Percentiles rank a stretch among this genome's conserved stretches.
Conservation (phyloP, 176 grass and related monocot species). For the Aegilops longissima region DNA sequence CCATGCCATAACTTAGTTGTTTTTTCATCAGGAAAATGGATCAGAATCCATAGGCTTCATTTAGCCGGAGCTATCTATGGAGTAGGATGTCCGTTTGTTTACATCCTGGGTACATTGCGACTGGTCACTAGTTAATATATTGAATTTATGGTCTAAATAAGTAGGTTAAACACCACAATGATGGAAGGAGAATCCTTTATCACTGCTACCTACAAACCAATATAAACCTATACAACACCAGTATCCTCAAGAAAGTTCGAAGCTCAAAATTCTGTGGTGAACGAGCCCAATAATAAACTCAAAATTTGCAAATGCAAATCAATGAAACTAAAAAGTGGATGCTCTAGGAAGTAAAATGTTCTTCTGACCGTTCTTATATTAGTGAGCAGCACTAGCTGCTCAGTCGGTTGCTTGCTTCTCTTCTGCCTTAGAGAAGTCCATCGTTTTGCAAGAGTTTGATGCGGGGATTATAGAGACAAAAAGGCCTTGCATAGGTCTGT, state of each 20-base stretch:
- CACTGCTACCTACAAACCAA: background rate
- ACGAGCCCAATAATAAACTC: background rate
- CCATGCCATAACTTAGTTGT: background rate
- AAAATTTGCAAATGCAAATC: background rate
- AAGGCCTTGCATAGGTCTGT: background rate
- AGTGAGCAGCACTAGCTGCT: too few relatives aligned
- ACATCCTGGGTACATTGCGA: background rate
- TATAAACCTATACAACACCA: background rate
- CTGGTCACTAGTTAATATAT: background rate
- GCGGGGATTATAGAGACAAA: too few relatives aligned
- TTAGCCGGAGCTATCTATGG: background rate
- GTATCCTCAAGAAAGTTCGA: background rate
- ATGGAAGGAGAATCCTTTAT: background rate
- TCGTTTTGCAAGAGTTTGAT: too few relatives aligned
- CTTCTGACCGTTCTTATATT: background rate
- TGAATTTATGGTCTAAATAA: background rate
- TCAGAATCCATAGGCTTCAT: background rate
- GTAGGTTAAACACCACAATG: background rate
- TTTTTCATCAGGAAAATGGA: background rate
- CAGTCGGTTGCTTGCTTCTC: too few relatives aligned
- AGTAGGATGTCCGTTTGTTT: background rate
- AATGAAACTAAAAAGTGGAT: background rate
- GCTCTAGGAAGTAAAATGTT: background rate
- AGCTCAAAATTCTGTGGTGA: background rate
- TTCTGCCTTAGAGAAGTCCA: too few relatives aligned